Evolutionary conservation across 2,329 filamentous ascomycete species (phyloP).

Genomic region (Aureobasidium mangrovei): DNA sequence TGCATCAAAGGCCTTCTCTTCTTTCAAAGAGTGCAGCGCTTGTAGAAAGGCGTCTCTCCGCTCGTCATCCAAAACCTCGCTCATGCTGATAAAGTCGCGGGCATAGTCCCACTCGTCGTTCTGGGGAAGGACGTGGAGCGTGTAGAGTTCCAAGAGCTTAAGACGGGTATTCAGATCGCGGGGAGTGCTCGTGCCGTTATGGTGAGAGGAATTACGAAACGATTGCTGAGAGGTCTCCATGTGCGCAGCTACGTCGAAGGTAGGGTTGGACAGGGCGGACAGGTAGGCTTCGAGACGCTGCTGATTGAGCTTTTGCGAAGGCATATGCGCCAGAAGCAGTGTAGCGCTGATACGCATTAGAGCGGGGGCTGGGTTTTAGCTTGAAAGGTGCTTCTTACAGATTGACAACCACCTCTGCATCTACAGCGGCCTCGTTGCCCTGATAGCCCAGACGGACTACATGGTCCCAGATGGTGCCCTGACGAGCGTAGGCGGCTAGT

Average conservation of each 20-base stretch:
- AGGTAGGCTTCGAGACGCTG: conserved; percentile 82
- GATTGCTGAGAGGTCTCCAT: conserved; percentile 41
- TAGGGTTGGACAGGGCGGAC: conserved; percentile 63
- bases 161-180: conserved; percentile 76
- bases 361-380: conserved; percentile 12
- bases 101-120: conserved; percentile 97
- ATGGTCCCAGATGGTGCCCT: conserved; percentile 90
- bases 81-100: conserved; percentile 78
- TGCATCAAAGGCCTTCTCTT: conserved; percentile 70
- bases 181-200: conserved; percentile 59
- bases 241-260: conserved; percentile 59
- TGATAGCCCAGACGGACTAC: conserved; percentile 81
- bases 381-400: conserved; percentile 44
- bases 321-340: conserved; percentile 80
- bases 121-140: conserved; percentile 82
- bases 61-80: conserved; percentile 84
- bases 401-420: conserved; percentile 88
- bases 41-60: conserved; percentile 80
- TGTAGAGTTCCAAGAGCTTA: conserved; percentile 91
- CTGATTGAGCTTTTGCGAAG: conserved; percentile 75
- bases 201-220: conserved; percentile 17
- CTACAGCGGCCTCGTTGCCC: conserved; percentile 79
- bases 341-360: conserved; percentile 57
- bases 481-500: conserved; percentile 73
- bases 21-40: conserved; percentile 72